These are phyloP conservation scores for Xylaria acuta DNA, from an alignment of 495 filamentous ascomycete species.

Conservation along the genomic window DNA sequence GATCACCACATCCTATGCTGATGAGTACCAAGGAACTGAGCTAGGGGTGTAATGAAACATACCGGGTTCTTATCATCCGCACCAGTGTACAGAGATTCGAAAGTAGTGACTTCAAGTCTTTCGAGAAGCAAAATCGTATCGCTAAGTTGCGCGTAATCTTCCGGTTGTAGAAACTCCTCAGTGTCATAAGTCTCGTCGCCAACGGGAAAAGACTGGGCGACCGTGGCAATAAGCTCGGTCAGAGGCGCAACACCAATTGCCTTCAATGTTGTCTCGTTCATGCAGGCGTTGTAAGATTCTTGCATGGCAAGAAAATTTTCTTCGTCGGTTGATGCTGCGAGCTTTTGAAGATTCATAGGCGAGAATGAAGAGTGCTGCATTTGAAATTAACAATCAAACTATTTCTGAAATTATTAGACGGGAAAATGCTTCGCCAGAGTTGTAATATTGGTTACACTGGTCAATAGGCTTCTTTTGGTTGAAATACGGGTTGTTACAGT, in stretches of 20 bases:
- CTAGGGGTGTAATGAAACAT: constrained; percentile 43
- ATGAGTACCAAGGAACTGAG: constrained; percentile 37
- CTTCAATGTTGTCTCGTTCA: constrained; percentile 62
- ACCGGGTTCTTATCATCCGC: constrained; percentile 70
- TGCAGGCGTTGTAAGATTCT: constrained; percentile 67
- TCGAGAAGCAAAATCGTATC: constrained; percentile 61
- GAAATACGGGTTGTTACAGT: not conserved
- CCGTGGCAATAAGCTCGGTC: constrained; percentile 46
- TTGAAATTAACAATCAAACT: constrained; percentile 25
- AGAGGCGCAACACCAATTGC: constrained; percentile 63
- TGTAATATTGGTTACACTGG: not conserved
- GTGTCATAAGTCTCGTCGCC: constrained; percentile 32
- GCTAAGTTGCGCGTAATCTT: constrained; percentile 53
- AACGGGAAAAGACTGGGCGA: constrained; percentile 58
- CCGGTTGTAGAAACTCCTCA: constrained; percentile 33
- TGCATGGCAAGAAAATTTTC: constrained; percentile 72
- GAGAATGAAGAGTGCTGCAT: constrained; percentile 54
- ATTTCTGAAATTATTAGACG: not conserved
- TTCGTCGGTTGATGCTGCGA: constrained; percentile 52
- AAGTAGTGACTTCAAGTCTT: constrained; percentile 56
- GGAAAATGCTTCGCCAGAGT: not conserved
- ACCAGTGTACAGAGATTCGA: constrained; percentile 54
- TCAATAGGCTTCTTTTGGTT: not conserved
- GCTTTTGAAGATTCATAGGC: constrained; percentile 44
- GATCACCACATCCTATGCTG: constrained; percentile 66